Conservation (phyloP, 2,329 filamentous ascomycete genomes). For the Talaromyces sp. region DNA sequence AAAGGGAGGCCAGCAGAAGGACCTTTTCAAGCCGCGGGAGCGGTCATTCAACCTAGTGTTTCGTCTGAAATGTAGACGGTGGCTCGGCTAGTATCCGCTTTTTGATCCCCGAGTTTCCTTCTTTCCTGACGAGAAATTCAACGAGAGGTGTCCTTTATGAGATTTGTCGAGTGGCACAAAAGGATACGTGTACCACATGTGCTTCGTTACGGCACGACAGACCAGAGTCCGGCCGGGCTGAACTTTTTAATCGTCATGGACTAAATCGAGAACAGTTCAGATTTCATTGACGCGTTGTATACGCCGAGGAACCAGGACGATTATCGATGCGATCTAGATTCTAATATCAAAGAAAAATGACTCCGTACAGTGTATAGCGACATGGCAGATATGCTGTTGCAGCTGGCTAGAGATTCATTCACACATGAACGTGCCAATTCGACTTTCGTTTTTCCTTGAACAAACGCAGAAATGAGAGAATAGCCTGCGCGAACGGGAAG, state of each 20-base stretch:
- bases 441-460: not conserved
- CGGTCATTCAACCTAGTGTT: constrained; percentile 26
- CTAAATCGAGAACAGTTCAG: constrained; percentile 26
- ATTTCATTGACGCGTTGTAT: constrained; percentile 26
- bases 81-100: constrained; percentile 23
- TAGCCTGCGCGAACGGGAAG: not conserved
- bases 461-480: not conserved
- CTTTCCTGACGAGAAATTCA: constrained; percentile 28
- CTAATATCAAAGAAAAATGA: constrained; percentile 31
- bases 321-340: constrained; percentile 33
- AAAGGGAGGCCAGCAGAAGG: constrained; percentile 13
- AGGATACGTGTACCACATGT: constrained; percentile 21
- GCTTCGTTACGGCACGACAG: constrained; percentile 23
- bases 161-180: constrained; percentile 21
- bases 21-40: constrained; percentile 16
- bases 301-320: constrained; percentile 23
- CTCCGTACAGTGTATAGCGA: constrained; percentile 39
- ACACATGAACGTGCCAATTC: constrained; percentile 13
- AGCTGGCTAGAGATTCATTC: constrained; percentile 36
- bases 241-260: constrained; percentile 38
- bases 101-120: constrained; percentile 20
- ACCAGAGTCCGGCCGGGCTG: constrained; percentile 17
- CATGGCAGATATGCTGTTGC: constrained; percentile 41
- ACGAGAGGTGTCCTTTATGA: constrained; percentile 22
- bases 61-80: constrained; percentile 22